Base-by-base conservation (phyloP, 1,139 yeast species). In the Chernovozyma aurita region DNA sequence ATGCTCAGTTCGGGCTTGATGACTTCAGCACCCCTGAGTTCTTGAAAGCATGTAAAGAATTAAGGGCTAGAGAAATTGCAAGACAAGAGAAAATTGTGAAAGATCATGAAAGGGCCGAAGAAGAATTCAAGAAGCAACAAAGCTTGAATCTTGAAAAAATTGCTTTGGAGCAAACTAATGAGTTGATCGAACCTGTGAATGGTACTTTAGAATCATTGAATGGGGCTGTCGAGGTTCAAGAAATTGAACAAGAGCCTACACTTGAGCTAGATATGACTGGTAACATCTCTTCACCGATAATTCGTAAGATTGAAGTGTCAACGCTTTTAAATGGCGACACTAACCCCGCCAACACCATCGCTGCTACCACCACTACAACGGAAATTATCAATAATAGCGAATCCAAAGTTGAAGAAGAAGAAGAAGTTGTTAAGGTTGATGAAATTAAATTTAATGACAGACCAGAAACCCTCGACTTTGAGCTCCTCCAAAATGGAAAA, bases 1-100 rank as follows among this genome's bases (percentile, higher is more conserved):
- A 92, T 62, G 96, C 96, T 0, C 95, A 88, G 58, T 95, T 94
- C 54, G 95, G 94, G 9, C 75, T 92, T 36, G 98, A 94, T 50
- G 99, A 94, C 44, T 80, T 90, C 47, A 78, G 83, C 32, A 72
- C 77, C 15, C 80, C 88, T 1, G 86, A 78, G 36, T 83, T 92
- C 44, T 57, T 82, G 30, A 73, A 73, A 39, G 86, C 90, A 34
- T 92, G 97, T 64, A 80, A 75, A 44, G 84, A 78, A 24, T 69
- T 90, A 55, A 74, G 85, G 39, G 70, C 65, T 36, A 73, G 97
- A 42, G 97, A 90, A 52, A 52, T 70, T 30, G 60, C 62, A 31
- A 73, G 80, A 45, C 80, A 78, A 42, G 62, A 64, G 31, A 60
- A 70, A 38, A 66, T 70, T 40, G 60, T 68, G 39, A 58, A 67